phyloP scores from a whole-genome alignment of 192 early-diverging fungal species.

The Entomortierella lignicola region DNA sequence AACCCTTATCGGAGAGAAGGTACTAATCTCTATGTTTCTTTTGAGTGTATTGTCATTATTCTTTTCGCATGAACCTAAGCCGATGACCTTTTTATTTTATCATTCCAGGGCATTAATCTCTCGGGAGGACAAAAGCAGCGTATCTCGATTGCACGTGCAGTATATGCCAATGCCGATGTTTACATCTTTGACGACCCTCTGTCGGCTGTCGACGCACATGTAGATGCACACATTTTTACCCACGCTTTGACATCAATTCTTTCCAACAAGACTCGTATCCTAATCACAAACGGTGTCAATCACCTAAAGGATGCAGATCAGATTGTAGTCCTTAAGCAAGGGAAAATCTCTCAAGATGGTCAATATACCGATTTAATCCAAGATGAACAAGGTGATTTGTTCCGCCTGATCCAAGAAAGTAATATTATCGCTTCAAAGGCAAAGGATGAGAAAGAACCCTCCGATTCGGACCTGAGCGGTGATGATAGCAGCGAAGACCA shows the following conservation, averaged over 20 bases:
- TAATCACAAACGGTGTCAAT: conserved; percentile 83
- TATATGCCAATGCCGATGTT: conserved; percentile 86
- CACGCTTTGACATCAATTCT: conserved; percentile 60
- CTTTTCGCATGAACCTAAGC: not conserved
- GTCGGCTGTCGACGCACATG: conserved; percentile 73
- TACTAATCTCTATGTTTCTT: too few species aligned
- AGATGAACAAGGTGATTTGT: conserved; percentile 64
- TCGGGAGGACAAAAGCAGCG: conserved; percentile 93
- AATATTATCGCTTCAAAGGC: conserved; percentile 5
- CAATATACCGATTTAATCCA: conserved; percentile 71
- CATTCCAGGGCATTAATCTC: conserved; percentile 78
- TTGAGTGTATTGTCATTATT: too few species aligned
- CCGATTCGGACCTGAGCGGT: too few species aligned
- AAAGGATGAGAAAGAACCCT: not conserved
- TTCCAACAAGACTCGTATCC: conserved; percentile 76
- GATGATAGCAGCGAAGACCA: not conserved
- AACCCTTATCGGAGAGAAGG: conserved; percentile 90
- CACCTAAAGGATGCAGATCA: conserved; percentile 74
- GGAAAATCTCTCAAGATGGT: conserved; percentile 74
- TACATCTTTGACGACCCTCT: conserved; percentile 65
- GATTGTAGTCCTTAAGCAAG: conserved; percentile 79
- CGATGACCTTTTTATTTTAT: not conserved
- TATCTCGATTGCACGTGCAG: conserved; percentile 74
- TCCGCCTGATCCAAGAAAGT: conserved; percentile 64
- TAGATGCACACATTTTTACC: conserved; percentile 63